phyloP scores from a whole-genome alignment of 2,329 filamentous ascomycete species.

The Stenocarpella maydis region DNA sequence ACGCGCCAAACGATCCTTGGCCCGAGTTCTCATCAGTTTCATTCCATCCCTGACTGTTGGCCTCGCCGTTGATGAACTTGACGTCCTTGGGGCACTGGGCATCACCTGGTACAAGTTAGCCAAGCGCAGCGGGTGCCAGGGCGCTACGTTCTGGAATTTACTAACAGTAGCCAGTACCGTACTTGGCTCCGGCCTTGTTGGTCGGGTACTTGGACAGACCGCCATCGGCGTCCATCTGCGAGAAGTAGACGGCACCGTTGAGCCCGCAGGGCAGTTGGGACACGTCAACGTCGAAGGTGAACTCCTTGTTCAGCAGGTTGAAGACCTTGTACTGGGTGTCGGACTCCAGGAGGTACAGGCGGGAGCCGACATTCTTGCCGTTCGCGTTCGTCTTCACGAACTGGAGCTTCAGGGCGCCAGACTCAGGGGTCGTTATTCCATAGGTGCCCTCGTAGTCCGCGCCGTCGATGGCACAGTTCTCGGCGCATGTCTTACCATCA shows the following conservation, averaged over 20 bases:
- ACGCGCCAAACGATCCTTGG: not conserved
- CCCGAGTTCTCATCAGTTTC: not conserved
- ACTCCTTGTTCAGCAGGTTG: slow-evolving; percentile 67
- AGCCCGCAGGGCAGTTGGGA: slow-evolving; percentile 69
- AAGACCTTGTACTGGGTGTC: slow-evolving; percentile 54
- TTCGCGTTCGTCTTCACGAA: slow-evolving; percentile 53
- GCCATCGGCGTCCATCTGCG: slow-evolving; percentile 42
- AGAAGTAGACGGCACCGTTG: slow-evolving; percentile 67
- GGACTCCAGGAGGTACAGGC: slow-evolving; percentile 45
- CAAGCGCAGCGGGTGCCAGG: no score
- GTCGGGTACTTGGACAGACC: slow-evolving; percentile 50
- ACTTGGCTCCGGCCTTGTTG: slow-evolving; percentile 50
- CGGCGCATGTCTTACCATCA: slow-evolving; percentile 57
- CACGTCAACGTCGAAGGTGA: slow-evolving; percentile 72
- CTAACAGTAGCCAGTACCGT: slow-evolving; percentile 56
- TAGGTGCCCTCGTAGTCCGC: slow-evolving; percentile 61
- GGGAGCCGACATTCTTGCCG: slow-evolving; percentile 46
- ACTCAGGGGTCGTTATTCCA: slow-evolving; percentile 59
- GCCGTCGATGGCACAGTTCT: slow-evolving; percentile 64
- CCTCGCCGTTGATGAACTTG: slow-evolving; percentile 53
- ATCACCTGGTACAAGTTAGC: slow-evolving; percentile 36
- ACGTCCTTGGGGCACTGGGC: slow-evolving; percentile 47
- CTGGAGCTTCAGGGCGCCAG: slow-evolving; percentile 54
- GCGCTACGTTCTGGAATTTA: no score
- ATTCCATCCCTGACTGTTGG: slow-evolving; percentile 46